Evolutionary conservation across 331 rosid species (phyloP).

Genomic region (Prunus yedoensis): DNA sequence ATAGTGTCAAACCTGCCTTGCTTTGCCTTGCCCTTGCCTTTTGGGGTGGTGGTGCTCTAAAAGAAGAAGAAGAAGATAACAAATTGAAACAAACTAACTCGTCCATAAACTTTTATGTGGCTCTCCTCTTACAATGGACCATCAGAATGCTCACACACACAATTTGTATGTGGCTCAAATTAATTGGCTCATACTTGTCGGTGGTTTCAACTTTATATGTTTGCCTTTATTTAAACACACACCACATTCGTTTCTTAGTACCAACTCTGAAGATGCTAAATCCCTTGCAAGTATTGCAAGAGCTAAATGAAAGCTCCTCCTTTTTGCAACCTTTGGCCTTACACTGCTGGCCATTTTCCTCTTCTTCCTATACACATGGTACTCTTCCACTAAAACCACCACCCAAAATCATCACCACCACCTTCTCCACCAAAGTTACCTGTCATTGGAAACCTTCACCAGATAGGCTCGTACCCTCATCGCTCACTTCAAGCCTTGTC

Average conservation of each 20-base stretch:
- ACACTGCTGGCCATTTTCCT: neutral
- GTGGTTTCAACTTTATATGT: too few species aligned
- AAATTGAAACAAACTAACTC: too few species aligned
- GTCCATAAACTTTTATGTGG: neutral
- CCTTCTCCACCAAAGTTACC: too few species aligned
- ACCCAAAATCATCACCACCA: neutral
- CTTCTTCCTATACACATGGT: neutral
- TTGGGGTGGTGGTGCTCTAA: too few species aligned
- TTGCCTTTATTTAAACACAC: neutral
- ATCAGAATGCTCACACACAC: neutral
- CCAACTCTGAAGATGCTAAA: neutral
- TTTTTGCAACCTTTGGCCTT: neutral
- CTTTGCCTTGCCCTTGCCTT: too few species aligned
- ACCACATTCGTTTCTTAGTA: neutral
- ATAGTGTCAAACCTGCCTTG: too few species aligned
- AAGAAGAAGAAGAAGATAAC: too few species aligned
- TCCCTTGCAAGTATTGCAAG: too few species aligned
- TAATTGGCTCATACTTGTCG: too few species aligned
- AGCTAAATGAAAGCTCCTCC: neutral
- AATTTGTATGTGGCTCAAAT: neutral
- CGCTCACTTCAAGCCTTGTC: too few species aligned
- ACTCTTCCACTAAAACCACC: neutral
- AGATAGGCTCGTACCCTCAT: too few species aligned
- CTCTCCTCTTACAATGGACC: neutral
- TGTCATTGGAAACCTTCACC: too few species aligned